A percentile compares a stretch with the other conserved stretches of the same genome.
Evolutionary conservation across 257 asterid genomes (phyloP).

Genomic region (Nemophila menziesii): DNA sequence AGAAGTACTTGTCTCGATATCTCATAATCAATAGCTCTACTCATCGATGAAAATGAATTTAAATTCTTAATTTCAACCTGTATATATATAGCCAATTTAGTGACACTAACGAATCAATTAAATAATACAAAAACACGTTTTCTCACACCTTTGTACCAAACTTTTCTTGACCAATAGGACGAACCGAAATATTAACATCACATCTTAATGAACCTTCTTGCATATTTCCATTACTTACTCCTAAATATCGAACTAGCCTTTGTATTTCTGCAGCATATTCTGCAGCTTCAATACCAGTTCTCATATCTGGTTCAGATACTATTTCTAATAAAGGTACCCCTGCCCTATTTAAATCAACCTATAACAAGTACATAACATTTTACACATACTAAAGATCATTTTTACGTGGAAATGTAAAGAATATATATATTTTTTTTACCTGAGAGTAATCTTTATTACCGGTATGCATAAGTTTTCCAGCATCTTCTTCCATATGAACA

Average conservation of each 20-base stretch:
- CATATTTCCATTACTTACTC: constrained; percentile 93
- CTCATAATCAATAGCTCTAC: constrained; percentile 93
- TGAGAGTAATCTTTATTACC: constrained; percentile 62
- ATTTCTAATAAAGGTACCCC: constrained; percentile 98
- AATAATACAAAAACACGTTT: background rate
- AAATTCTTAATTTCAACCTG: constrained; percentile 96
- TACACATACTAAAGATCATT: background rate
- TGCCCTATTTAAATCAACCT: constrained; percentile 98
- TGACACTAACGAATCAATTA: background rate
- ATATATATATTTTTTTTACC: constrained; percentile 27
- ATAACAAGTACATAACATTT: constrained; percentile 1
- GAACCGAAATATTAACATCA: constrained; percentile 90
- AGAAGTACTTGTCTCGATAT: constrained; percentile 79
- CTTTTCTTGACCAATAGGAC: constrained; percentile 72
- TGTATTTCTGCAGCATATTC: constrained; percentile 95
- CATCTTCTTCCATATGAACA: constrained; percentile 99
- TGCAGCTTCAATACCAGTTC: constrained; percentile 94
- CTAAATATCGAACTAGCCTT: constrained; percentile 89
- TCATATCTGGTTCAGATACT: constrained; percentile 98
- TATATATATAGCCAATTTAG: background rate
- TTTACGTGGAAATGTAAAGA: background rate
- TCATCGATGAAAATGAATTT: constrained; percentile 87
- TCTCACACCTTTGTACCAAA: constrained; percentile 94
- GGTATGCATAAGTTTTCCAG: constrained; percentile 90
- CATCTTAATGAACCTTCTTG: constrained; percentile 98